Conservation (phyloP, 2,329 filamentous ascomycete species). For the Cadophora malorum region DNA sequence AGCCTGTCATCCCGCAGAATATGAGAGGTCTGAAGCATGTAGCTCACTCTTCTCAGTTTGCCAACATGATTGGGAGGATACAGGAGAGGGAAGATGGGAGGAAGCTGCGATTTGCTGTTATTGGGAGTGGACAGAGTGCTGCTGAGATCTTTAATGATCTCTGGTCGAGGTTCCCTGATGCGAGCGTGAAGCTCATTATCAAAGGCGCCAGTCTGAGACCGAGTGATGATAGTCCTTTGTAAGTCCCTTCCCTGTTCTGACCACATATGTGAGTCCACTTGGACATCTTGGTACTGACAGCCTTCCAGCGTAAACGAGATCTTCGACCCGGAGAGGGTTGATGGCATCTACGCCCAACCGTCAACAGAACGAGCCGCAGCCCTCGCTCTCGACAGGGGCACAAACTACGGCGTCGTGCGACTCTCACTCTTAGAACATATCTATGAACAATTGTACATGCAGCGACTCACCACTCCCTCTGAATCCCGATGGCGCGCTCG, state of each 20-base stretch:
- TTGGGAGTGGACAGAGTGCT: slow-evolving; percentile 90
- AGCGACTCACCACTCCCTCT: slow-evolving; percentile 73
- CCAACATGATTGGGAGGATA: slow-evolving; percentile 65
- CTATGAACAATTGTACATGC: slow-evolving; percentile 87
- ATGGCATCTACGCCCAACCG: slow-evolving; percentile 74
- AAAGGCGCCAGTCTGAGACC: slow-evolving; percentile 83
- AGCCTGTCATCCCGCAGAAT: slow-evolving; percentile 75
- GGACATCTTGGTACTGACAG: background rate
- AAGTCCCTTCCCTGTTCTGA: slow-evolving; percentile 50
- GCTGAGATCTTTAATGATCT: slow-evolving; percentile 96
- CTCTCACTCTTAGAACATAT: slow-evolving; percentile 89
- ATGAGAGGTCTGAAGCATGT: slow-evolving; percentile 72
- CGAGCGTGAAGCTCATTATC: slow-evolving; percentile 79
- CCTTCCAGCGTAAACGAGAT: slow-evolving; percentile 89
- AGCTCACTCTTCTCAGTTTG: slow-evolving; percentile 89
- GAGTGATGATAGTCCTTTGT: slow-evolving; percentile 97
- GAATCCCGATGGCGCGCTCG: slow-evolving; percentile 81
- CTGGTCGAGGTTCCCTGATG: slow-evolving; percentile 81
- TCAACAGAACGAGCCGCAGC: slow-evolving; percentile 62
- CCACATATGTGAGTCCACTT: background rate
- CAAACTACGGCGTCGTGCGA: slow-evolving; percentile 94
- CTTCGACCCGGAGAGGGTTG: slow-evolving; percentile 87
- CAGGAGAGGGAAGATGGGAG: slow-evolving; percentile 45
- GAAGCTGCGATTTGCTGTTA: slow-evolving; percentile 68
- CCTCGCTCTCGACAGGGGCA: slow-evolving; percentile 76